These are phyloP conservation scores for Mentha longifolia DNA, from an alignment of 257 asterid species.

Conservation along the genomic window DNA sequence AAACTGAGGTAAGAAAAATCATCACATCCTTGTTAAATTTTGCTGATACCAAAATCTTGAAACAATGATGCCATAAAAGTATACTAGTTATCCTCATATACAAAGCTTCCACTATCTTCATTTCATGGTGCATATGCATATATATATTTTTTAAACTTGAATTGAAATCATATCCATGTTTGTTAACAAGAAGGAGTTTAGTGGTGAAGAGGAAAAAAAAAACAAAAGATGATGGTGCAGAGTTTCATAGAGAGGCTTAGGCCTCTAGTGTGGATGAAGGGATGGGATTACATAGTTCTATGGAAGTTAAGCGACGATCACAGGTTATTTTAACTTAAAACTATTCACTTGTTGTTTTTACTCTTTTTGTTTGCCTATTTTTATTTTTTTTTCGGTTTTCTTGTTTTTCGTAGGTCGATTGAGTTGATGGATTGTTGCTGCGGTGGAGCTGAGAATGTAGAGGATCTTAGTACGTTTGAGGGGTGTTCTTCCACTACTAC, in stretches of 20 bases:
- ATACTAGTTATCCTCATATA: no score
- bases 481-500: constrained; percentile 36
- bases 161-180: no score
- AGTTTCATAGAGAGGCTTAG: constrained; percentile 65
- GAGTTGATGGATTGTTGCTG: constrained; percentile 88
- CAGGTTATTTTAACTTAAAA: constrained; percentile 40
- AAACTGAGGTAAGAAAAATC: background rate
- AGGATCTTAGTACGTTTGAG: constrained; percentile 44
- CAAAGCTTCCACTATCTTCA: background rate
- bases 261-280: constrained; percentile 58
- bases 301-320: constrained; percentile 76
- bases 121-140: no score
- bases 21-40: background rate
- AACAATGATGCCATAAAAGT: background rate
- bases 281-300: constrained; percentile 78
- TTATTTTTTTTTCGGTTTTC: no score
- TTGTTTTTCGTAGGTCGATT: constrained; percentile 50
- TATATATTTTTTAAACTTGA: no score
- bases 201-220: constrained; percentile 35
- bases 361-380: background rate
- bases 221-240: constrained; percentile 52
- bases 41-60: constrained; percentile 8
- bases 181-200: no score
- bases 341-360: background rate
- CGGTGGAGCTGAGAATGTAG: constrained; percentile 58